phyloP scores from a whole-genome alignment of 495 filamentous ascomycete species.

The Penicillium diatomitis region DNA sequence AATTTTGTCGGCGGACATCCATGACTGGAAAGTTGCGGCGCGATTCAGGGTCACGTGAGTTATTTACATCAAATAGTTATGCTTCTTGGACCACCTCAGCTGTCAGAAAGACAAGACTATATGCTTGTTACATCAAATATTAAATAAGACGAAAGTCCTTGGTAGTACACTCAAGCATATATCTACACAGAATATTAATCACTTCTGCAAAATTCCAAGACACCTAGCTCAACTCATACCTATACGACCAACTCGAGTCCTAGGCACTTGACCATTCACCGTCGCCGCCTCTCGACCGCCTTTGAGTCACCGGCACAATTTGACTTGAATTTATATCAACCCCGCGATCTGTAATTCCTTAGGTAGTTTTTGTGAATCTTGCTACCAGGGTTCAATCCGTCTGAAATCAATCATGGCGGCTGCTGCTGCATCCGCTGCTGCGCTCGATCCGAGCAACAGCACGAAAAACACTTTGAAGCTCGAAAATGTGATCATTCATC shows the following conservation, averaged over 20 bases:
- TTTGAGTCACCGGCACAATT: slow-evolving; percentile 17
- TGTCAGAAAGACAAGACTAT: no score
- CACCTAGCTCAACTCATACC: no score
- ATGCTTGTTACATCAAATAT: not conserved
- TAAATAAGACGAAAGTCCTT: no score
- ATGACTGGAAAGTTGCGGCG: slow-evolving; percentile 22
- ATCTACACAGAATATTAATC: no score
- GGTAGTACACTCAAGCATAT: no score
- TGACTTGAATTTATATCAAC: slow-evolving; percentile 20
- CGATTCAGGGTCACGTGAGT: slow-evolving; percentile 19
- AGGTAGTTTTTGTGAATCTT: slow-evolving; percentile 16
- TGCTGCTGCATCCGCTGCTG: slow-evolving; percentile 44
- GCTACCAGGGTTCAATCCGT: slow-evolving; percentile 16
- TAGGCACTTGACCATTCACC: not conserved
- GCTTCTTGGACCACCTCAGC: not conserved
- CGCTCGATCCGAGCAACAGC: slow-evolving; percentile 50
- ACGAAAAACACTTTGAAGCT: slow-evolving; percentile 63
- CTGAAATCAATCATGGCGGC: slow-evolving; percentile 38
- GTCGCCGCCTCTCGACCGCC: not conserved
- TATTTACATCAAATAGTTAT: not conserved
- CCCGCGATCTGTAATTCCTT: slow-evolving; percentile 24
- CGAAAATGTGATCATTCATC: slow-evolving; percentile 47
- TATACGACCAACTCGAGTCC: no score
- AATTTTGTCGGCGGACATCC: slow-evolving; percentile 18
- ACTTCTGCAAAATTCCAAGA: no score